These are phyloP conservation scores for Solanum peruvianum DNA, from an alignment of 257 asterid species.

Conservation along the genomic window DNA sequence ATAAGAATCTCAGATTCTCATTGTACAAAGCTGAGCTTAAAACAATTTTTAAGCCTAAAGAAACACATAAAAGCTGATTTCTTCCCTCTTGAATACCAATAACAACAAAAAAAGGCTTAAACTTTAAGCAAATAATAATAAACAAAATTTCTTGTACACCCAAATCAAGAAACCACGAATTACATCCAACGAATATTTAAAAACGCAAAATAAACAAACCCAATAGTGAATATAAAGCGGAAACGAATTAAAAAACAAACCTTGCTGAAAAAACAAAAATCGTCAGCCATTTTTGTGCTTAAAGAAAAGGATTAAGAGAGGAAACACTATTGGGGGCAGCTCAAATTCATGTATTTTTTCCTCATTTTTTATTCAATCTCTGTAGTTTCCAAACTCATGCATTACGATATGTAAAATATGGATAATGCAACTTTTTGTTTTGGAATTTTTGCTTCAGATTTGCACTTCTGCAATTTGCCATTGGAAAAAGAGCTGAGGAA, in stretches of 20 bases:
- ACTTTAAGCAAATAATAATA: background rate
- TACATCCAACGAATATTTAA: background rate
- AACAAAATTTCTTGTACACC: background rate
- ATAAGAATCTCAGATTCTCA: background rate
- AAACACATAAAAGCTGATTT: background rate
- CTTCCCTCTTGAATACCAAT: background rate
- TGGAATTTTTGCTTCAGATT: background rate
- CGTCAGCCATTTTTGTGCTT: constrained; percentile 49
- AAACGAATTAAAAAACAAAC: constrained; percentile 12
- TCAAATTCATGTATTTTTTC: constrained; percentile 11
- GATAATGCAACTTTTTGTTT: background rate
- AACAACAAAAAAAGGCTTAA: background rate
- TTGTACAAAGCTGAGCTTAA: background rate
- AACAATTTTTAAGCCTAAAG: background rate
- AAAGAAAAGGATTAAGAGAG: constrained; percentile 6
- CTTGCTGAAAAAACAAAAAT: constrained; percentile 51
- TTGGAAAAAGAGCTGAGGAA: background rate
- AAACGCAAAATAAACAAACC: background rate
- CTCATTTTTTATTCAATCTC: constrained; percentile 38
- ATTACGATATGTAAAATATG: background rate
- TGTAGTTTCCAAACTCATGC: constrained; percentile 10
- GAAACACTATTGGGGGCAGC: constrained; percentile 9
- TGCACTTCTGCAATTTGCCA: background rate
- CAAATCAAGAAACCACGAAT: background rate
- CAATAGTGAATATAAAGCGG: background rate